phyloP scores from a whole-genome alignment of 768 basidiomycete species.

The Boletus vinaceobasis region DNA sequence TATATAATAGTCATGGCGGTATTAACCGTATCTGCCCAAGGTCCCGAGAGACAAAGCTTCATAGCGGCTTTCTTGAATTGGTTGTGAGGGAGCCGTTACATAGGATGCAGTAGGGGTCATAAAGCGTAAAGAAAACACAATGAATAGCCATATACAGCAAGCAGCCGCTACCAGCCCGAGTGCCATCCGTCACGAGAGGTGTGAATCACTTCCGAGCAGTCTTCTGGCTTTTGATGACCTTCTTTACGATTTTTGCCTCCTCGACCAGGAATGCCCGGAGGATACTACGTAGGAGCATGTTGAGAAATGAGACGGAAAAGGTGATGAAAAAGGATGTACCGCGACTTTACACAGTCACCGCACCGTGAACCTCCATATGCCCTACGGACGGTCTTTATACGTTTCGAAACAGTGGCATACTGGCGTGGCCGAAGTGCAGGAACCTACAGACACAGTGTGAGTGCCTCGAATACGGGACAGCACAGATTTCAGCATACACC shows the following conservation, averaged over 20 bases:
- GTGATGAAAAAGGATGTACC: slow-evolving; percentile 49
- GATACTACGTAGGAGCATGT: slow-evolving; percentile 53
- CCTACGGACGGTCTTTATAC: slow-evolving; percentile 92
- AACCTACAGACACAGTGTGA: slow-evolving; percentile 47
- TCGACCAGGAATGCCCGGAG: slow-evolving; percentile 98
- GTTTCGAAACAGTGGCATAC: slow-evolving; percentile 95
- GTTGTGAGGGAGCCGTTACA: slow-evolving; percentile 18
- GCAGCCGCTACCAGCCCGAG: background rate
- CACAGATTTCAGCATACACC: slow-evolving; percentile 63
- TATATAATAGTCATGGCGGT: background rate
- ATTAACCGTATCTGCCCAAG: background rate
- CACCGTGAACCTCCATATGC: slow-evolving; percentile 98
- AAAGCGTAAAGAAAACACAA: slow-evolving; percentile 9
- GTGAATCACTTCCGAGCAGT: slow-evolving; percentile 25
- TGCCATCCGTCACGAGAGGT: background rate
- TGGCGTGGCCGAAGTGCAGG: slow-evolving; percentile 94
- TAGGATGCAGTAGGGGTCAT: slow-evolving; percentile 17
- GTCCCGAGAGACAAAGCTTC: background rate
- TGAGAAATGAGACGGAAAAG: background rate
- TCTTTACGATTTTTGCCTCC: slow-evolving; percentile 99
- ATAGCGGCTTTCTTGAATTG: slow-evolving; percentile 9
- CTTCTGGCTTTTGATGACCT: slow-evolving; percentile 89
- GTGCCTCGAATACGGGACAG: background rate
- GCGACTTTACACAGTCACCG: slow-evolving; percentile 91
- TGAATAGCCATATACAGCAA: slow-evolving; percentile 11